A percentile compares a stretch with the other conserved stretches of the same genome.
phyloP scores from a whole-genome alignment of 2,329 filamentous ascomycete genomes.

The Xylaria sp. region DNA sequence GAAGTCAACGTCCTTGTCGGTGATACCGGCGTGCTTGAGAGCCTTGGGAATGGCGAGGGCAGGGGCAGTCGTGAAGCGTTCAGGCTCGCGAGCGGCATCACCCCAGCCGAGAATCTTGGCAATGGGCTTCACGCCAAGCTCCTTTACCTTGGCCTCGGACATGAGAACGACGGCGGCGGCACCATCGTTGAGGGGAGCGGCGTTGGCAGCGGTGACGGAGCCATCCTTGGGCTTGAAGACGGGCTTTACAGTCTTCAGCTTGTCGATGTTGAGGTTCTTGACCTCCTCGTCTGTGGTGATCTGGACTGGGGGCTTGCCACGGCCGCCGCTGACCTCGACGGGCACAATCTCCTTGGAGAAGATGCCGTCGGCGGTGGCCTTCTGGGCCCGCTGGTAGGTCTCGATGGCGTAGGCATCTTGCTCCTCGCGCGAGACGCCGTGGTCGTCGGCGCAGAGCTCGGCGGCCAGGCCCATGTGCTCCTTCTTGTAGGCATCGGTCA shows the following conservation, averaged over 20 bases:
- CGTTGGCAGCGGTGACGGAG: conserved; percentile 95
- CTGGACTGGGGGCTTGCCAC: conserved; percentile 86
- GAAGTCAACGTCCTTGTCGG: conserved; percentile 81
- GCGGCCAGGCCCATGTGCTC: conserved; percentile 96
- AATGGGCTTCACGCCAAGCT: conserved; percentile 88
- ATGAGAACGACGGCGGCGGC: conserved; percentile 92
- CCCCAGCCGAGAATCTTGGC: conserved; percentile 98
- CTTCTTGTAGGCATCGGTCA: conserved; percentile 94
- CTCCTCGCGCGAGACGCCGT: conserved; percentile 81
- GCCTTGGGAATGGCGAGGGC: conserved; percentile 97
- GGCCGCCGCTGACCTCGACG: conserved; percentile 85
- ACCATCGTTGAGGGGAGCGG: conserved; percentile 94
- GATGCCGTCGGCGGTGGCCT: conserved; percentile 83
- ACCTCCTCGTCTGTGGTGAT: conserved; percentile 93
- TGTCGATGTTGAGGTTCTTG: conserved; percentile 89
- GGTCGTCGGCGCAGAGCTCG: conserved; percentile 90
- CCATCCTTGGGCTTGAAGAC: conserved; percentile 83
- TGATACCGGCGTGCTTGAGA: conserved; percentile 90
- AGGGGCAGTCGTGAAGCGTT: conserved; percentile 95
- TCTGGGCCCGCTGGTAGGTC: conserved; percentile 77
- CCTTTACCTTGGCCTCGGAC: conserved; percentile 92
- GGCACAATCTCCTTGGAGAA: conserved; percentile 91
- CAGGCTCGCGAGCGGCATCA: conserved; percentile 89
- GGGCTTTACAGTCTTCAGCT: conserved; percentile 85
- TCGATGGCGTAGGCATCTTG: conserved; percentile 97